Percentiles rank a stretch among this genome's conserved stretches.
These are phyloP conservation scores for Gentiana dahurica DNA, from an alignment of 257 asterid genomes.

Conservation along the genomic window DNA sequence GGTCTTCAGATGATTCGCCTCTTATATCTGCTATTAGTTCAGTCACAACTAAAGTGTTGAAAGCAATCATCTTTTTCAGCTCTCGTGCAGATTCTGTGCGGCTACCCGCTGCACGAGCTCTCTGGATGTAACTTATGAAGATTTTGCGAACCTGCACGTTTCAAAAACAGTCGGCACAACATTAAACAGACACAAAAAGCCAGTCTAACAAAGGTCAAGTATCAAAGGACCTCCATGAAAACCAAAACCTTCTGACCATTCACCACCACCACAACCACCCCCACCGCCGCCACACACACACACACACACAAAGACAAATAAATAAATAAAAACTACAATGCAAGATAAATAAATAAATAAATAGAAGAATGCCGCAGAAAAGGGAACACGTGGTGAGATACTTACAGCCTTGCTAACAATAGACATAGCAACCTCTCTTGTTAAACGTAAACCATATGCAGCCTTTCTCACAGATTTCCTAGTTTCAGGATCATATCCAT, in stretches of 20 bases:
- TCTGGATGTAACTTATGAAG: slow-evolving; percentile 61
- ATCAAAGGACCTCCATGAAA: too few relatives aligned
- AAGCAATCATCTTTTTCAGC: slow-evolving; percentile 74
- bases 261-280: too few relatives aligned
- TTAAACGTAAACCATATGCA: slow-evolving; percentile 88
- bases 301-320: too few relatives aligned
- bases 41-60: slow-evolving; percentile 74
- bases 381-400: slow-evolving; percentile 10
- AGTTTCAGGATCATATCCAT: slow-evolving; percentile 67
- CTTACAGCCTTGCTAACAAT: slow-evolving; percentile 92
- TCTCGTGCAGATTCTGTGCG: slow-evolving; percentile 71
- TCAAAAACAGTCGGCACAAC: slow-evolving; percentile 10
- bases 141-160: slow-evolving; percentile 67
- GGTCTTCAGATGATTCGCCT: slow-evolving; percentile 57
- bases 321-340: too few relatives aligned
- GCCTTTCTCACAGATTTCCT: slow-evolving; percentile 76
- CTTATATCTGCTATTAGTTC: slow-evolving; percentile 77
- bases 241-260: too few relatives aligned
- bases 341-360: too few relatives aligned
- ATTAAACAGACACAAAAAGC: background rate
- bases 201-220: too few relatives aligned
- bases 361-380: too few relatives aligned
- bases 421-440: slow-evolving; percentile 81
- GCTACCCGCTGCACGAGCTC: slow-evolving; percentile 71
- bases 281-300: too few relatives aligned